A percentile compares a stretch with the other conserved stretches of the same genome.
Evolutionary conservation across 176 grass and related monocot genomes (phyloP).

Genomic region (Otatea glauca): DNA sequence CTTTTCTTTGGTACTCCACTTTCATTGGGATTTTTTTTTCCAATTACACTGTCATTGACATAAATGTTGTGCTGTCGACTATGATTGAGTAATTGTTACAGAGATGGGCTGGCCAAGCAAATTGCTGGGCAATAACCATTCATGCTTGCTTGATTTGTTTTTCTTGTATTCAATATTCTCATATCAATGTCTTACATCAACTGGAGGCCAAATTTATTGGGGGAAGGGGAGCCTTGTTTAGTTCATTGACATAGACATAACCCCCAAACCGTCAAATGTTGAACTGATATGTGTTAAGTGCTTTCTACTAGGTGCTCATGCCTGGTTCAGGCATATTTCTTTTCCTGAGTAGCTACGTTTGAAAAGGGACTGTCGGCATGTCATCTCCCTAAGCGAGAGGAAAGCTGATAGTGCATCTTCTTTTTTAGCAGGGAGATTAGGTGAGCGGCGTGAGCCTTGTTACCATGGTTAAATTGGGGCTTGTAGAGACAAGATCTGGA

Average conservation of each 20-base stretch:
- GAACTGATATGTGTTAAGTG: conserved; percentile 27
- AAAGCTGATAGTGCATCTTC: conserved; percentile 3
- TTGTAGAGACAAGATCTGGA: neutral
- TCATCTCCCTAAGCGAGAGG: conserved; percentile 23
- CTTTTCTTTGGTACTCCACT: neutral
- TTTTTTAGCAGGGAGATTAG: neutral
- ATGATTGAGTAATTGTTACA: neutral
- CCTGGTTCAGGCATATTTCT: conserved; percentile 22
- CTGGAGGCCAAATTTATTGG: neutral
- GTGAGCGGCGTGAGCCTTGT: neutral
- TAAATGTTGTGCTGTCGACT: neutral
- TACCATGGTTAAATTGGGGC: neutral
- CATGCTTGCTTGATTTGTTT: neutral
- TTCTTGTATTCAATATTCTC: conserved; percentile 2
- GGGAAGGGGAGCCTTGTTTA: neutral
- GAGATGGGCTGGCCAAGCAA: neutral
- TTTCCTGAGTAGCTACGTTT: conserved; percentile 24
- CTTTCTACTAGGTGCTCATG: conserved; percentile 7
- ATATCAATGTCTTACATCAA: neutral
- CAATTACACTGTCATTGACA: neutral
- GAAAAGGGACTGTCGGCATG: conserved; percentile 31
- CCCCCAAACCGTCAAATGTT: neutral
- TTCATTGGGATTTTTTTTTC: neutral
- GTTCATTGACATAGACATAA: neutral
- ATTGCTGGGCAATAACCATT: conserved; percentile 9